Percentiles rank a stretch among this genome's conserved stretches.
phyloP scores from a whole-genome alignment of 2,329 filamentous ascomycete genomes.

The Hymenoscyphus infarciens region DNA sequence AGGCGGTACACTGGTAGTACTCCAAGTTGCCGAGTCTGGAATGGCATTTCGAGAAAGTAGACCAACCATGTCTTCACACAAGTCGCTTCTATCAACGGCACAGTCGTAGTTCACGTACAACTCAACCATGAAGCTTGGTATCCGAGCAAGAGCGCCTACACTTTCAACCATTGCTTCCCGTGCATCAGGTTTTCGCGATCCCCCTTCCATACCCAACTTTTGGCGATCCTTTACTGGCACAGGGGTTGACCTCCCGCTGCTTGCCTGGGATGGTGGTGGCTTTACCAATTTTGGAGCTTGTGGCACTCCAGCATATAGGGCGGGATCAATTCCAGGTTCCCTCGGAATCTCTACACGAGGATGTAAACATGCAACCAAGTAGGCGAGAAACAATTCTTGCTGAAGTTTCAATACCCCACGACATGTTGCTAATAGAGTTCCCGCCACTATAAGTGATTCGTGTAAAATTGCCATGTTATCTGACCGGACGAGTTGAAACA shows the following conservation, averaged over 20 bases:
- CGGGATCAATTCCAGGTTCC: constrained; percentile 85
- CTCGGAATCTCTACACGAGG: constrained; percentile 90
- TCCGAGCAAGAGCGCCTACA: constrained; percentile 83
- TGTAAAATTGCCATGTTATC: constrained; percentile 95
- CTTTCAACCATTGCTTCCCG: constrained; percentile 98
- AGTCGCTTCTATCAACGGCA: constrained; percentile 82
- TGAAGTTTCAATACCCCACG: constrained; percentile 88
- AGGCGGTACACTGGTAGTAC: constrained; percentile 94
- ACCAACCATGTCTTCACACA: constrained; percentile 94
- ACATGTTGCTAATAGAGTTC: constrained; percentile 87
- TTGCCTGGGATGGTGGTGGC: constrained; percentile 65
- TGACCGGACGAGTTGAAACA: constrained; percentile 93
- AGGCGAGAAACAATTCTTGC: constrained; percentile 93
- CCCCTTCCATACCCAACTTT: constrained; percentile 87
- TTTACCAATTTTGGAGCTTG: constrained; percentile 86
- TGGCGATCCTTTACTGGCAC: constrained; percentile 90
- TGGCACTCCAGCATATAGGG: constrained; percentile 88
- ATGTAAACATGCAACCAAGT: constrained; percentile 89
- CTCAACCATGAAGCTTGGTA: constrained; percentile 92
- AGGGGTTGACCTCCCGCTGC: constrained; percentile 82
- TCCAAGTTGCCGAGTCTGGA: constrained; percentile 97
- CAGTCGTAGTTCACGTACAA: constrained; percentile 98
- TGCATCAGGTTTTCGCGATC: constrained; percentile 87
- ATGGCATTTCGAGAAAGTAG: constrained; percentile 90
- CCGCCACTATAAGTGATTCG: constrained; percentile 86